A percentile compares a stretch with the other conserved stretches of the same genome.
These are phyloP conservation scores for Rhodotorula glutinis DNA, from an alignment of 1,284 basidiomycete genomes.

Conservation along the genomic window DNA sequence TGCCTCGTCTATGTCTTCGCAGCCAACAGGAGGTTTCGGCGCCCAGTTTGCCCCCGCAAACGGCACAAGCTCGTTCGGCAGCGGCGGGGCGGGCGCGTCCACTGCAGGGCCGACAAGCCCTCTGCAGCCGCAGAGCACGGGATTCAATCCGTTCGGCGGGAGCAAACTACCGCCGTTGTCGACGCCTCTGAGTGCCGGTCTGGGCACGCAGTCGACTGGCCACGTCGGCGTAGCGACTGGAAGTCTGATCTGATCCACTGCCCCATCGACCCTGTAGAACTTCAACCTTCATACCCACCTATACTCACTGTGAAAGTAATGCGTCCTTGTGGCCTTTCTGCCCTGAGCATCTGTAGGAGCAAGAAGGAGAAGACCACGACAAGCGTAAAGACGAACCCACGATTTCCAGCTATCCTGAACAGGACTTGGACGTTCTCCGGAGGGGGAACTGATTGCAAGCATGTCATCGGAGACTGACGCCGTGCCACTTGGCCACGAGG, in stretches of 20 bases:
- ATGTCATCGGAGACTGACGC: constrained; percentile 3
- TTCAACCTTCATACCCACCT: not conserved
- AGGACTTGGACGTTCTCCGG: no score
- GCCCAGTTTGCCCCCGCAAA: not conserved
- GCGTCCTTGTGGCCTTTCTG: no score
- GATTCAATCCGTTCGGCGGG: constrained; percentile 26
- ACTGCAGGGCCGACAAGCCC: not conserved
- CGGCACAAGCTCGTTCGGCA: not conserved
- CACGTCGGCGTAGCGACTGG: not conserved
- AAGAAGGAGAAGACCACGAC: no score
- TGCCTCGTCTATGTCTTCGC: not conserved
- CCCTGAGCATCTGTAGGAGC: no score
- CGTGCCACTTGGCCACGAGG: constrained; percentile 9
- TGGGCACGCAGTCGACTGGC: constrained; percentile 14
- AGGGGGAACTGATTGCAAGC: not conserved
- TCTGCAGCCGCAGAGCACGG: constrained; percentile 18
- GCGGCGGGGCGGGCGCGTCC: not conserved
- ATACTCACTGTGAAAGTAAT: no score
- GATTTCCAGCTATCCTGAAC: constrained; percentile 1
- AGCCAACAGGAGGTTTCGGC: constrained; percentile 1
- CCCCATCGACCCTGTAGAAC: not conserved
- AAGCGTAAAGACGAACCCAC: constrained; percentile 3
- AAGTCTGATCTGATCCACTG: constrained; percentile 1
- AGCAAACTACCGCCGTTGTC: constrained; percentile 26
- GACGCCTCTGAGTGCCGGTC: constrained; percentile 8